These are phyloP conservation scores for Tilletia caries DNA, from an alignment of 1,284 basidiomycete genomes.

Conservation along the genomic window DNA sequence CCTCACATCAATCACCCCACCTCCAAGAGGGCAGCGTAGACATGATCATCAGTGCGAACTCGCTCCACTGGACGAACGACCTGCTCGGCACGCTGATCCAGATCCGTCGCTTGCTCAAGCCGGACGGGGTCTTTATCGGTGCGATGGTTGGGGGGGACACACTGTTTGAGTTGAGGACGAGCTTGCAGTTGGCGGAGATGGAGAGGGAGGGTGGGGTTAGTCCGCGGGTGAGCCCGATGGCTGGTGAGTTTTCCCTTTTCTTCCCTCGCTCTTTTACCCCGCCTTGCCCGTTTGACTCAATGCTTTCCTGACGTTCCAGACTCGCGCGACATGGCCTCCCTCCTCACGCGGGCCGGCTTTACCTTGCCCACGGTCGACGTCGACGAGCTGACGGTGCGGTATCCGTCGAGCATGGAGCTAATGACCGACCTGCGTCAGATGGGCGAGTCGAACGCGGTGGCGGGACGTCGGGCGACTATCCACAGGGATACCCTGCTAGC, in stretches of 20 bases:
- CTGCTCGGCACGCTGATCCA: conserved; percentile 89
- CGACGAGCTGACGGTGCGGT: conserved; percentile 85
- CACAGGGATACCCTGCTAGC: conserved; percentile 83
- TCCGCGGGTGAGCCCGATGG: conserved; percentile 94
- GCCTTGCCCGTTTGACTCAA: conserved; percentile 2
- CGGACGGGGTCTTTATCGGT: conserved; percentile 91
- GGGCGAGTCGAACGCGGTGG: conserved; percentile 91
- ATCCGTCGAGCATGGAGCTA: conserved; percentile 94
- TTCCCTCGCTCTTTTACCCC: background rate
- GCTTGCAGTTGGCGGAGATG: conserved; percentile 87
- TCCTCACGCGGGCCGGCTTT: conserved; percentile 84
- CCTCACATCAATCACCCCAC: conserved; percentile 25
- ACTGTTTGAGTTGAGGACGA: conserved; percentile 86
- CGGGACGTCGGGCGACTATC: conserved; percentile 64
- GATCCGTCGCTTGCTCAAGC: conserved; percentile 76
- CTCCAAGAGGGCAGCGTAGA: conserved; percentile 77
- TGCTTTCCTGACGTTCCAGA: conserved; percentile 55
- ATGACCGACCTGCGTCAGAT: conserved; percentile 88
- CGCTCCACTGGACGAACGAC: conserved; percentile 97
- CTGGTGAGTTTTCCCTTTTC: conserved; percentile 62
- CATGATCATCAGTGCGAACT: conserved; percentile 83
- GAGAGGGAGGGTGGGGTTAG: conserved; percentile 95
- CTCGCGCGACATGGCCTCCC: conserved; percentile 65
- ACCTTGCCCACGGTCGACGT: conserved; percentile 89
- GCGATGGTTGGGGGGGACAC: conserved; percentile 95